phyloP scores from a whole-genome alignment of 148 eudicot species.

The Cornus florida region DNA sequence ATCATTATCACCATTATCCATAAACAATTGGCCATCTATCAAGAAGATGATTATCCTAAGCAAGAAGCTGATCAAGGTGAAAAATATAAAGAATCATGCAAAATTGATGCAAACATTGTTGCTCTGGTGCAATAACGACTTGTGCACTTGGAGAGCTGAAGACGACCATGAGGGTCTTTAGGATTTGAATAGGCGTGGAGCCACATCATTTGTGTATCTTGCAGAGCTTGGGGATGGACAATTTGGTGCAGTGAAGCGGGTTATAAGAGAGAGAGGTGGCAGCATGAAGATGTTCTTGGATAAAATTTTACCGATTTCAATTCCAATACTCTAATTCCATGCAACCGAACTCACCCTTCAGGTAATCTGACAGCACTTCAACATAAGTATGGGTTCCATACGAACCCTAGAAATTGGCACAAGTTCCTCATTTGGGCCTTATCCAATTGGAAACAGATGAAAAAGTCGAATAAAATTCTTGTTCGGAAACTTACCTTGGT shows the following conservation, averaged over 20 bases:
- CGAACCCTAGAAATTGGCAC: no score
- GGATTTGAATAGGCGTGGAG: constrained; percentile 44
- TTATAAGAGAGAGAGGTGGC: constrained; percentile 52
- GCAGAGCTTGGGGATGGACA: constrained; percentile 49
- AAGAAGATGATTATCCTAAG: constrained; percentile 6
- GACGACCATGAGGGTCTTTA: constrained; percentile 38
- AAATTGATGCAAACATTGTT: neutral
- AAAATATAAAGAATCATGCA: neutral
- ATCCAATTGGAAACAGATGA: no score
- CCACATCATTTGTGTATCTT: constrained; percentile 45
- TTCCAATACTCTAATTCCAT: no score
- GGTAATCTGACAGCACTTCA: constrained; percentile 33
- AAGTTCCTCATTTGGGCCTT: no score
- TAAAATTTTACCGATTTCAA: constrained; percentile 46
- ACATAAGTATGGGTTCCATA: no score
- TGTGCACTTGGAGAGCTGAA: constrained; percentile 41
- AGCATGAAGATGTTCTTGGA: constrained; percentile 48
- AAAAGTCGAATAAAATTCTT: no score
- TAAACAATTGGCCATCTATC: constrained; percentile 20
- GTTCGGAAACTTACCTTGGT: no score
- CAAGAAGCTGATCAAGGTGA: constrained; percentile 3
- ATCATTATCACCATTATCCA: constrained; percentile 29
- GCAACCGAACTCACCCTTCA: constrained; percentile 31
- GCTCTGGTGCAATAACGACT: constrained; percentile 33
- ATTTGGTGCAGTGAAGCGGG: constrained; percentile 52